phyloP scores from a whole-genome alignment of 1,284 basidiomycete species.

The Tilletia caries region DNA sequence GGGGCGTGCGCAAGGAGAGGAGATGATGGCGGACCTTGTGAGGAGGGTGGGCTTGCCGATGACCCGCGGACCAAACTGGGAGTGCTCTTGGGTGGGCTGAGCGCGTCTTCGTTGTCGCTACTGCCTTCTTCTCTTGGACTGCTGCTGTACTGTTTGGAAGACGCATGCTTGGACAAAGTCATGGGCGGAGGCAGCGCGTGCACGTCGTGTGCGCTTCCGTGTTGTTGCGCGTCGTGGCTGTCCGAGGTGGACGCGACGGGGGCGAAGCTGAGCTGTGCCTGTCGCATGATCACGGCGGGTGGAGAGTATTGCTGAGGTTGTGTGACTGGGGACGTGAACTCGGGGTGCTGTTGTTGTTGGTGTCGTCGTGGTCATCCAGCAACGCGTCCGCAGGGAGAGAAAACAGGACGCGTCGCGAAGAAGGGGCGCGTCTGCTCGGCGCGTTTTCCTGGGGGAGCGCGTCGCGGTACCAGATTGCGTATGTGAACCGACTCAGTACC shows the following conservation, averaged over 20 bases:
- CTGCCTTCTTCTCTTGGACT: not conserved
- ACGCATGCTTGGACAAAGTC: not conserved
- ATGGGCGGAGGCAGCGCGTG: not conserved
- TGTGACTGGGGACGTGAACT: not conserved
- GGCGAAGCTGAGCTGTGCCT: conserved; percentile 5
- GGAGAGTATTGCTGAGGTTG: not conserved
- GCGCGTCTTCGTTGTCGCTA: not conserved
- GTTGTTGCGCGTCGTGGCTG: not conserved
- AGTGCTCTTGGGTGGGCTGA: conserved; percentile 5
- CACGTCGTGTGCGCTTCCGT: not conserved
- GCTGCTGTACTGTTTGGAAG: not conserved
- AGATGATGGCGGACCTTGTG: conserved; percentile 13
- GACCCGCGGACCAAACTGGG: not conserved
- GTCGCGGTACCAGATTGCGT: too few relatives aligned
- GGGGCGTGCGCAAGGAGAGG: not conserved
- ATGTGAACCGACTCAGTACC: not conserved
- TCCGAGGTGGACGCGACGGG: not conserved
- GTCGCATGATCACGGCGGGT: not conserved
- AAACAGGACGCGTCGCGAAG: too few relatives aligned
- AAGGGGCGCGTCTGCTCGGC: not conserved
- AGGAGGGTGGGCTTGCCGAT: conserved; percentile 8
- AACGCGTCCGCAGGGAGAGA: not conserved
- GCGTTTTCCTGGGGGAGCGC: not conserved
- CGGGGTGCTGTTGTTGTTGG: not conserved
- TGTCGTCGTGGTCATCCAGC: not conserved